These are phyloP conservation scores for Globisporangium takayamanum DNA, from an alignment of 352 stramenopile species.

Conservation along the genomic window DNA sequence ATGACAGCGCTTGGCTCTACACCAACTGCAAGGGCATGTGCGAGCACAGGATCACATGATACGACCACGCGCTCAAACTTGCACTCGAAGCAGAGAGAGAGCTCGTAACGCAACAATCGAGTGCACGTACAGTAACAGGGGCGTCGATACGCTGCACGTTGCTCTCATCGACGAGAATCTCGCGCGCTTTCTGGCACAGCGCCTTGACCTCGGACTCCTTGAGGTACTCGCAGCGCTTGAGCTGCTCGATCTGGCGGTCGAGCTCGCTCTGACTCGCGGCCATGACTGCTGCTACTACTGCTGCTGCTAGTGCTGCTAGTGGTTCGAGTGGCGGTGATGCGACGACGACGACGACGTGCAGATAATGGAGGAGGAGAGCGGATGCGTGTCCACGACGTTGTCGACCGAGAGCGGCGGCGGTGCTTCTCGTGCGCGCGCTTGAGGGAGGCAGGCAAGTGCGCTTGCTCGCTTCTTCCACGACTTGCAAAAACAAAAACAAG, in stretches of 20 bases:
- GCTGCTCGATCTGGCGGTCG: constrained; percentile 85
- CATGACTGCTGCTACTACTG: constrained; percentile 24
- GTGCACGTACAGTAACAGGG: constrained; percentile 93
- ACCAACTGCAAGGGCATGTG: too few species aligned
- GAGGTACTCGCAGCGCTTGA: constrained; percentile 97
- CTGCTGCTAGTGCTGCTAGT: background rate
- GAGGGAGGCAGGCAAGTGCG: too few species aligned
- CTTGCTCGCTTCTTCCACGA: too few species aligned
- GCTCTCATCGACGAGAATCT: constrained; percentile 99
- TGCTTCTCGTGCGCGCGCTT: too few species aligned
- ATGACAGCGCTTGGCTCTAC: too few species aligned
- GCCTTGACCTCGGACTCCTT: constrained; percentile 97
- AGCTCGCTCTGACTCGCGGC: constrained; percentile 79
- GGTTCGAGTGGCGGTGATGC: background rate
- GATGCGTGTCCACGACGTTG: background rate
- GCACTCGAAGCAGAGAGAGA: background rate
- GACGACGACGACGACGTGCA: background rate
- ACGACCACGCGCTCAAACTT: too few species aligned
- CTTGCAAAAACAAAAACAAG: too few species aligned
- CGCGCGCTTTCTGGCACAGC: constrained; percentile 95
- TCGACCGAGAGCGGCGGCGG: too few species aligned
- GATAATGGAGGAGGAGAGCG: background rate
- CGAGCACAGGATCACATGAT: too few species aligned
- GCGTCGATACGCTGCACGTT: constrained; percentile 99
- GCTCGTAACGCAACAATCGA: background rate